Percentiles rank a stretch among this genome's conserved stretches.
Conservation (phyloP, 2,329 filamentous ascomycete species). For the Paracamarosporium sp. region DNA sequence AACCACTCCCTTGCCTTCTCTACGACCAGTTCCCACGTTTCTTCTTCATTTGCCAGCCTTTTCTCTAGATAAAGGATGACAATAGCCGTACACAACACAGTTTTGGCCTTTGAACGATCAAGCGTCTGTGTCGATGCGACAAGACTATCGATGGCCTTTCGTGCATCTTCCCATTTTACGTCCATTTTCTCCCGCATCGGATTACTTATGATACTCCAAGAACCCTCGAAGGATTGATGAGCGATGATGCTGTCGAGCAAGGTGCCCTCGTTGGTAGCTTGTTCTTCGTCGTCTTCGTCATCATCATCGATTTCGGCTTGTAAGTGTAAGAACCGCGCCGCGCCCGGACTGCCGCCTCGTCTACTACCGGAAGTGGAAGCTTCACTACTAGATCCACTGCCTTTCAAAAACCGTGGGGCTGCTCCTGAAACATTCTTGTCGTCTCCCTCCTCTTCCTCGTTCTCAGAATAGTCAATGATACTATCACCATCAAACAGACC, state of each 20-base stretch:
- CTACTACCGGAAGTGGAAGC: too few relatives aligned
- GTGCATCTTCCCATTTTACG: constrained; percentile 15
- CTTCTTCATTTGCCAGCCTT: constrained; percentile 54
- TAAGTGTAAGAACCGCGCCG: too few relatives aligned
- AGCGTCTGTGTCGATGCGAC: constrained; percentile 11
- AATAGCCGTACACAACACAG: constrained; percentile 43
- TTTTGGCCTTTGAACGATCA: constrained; percentile 17
- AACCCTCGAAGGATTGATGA: constrained; percentile 63
- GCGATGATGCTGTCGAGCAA: constrained; percentile 55
- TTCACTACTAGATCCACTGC: too few relatives aligned
- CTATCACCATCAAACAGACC: neutral
- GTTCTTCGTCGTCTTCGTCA: neutral
- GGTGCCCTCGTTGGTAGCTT: neutral
- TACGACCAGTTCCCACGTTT: constrained; percentile 68
- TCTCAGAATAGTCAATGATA: neutral
- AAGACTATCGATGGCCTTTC: constrained; percentile 1
- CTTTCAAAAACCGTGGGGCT: neutral
- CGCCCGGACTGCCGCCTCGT: too few relatives aligned
- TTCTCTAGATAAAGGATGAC: constrained; percentile 58
- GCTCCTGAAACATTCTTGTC: neutral
- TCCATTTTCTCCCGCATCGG: constrained; percentile 25
- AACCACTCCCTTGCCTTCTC: constrained; percentile 65
- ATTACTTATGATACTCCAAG: constrained; percentile 51
- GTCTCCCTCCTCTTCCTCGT: neutral
- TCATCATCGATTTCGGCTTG: too few relatives aligned